phyloP scores from a whole-genome alignment of 179 eudicot species.

The Spinacia oleracea region DNA sequence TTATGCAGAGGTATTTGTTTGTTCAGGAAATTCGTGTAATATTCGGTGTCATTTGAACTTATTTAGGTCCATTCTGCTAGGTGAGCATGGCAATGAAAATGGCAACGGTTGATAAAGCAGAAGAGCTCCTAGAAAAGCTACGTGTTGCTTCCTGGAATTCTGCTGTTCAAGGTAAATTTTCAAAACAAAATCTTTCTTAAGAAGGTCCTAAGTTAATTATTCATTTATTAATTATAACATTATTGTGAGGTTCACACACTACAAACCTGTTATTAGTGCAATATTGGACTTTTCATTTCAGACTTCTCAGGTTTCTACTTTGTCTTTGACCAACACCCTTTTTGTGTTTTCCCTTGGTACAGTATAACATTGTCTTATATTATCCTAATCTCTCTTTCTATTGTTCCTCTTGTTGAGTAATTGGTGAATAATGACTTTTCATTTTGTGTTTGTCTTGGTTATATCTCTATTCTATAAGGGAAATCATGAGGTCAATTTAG shows the following conservation, averaged over 20 bases:
- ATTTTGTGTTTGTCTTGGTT: neutral
- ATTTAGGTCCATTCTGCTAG: conserved; percentile 38
- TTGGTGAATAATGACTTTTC: neutral
- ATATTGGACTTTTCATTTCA: neutral
- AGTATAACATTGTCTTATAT: neutral
- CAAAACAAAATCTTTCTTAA: neutral
- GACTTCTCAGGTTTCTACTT: too few relatives aligned
- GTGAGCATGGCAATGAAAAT: conserved; percentile 99
- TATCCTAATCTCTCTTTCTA: neutral
- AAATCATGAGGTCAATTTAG: too few relatives aligned
- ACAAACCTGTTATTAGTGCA: neutral
- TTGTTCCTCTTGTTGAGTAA: neutral
- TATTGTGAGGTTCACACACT: neutral
- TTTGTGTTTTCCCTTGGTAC: neutral
- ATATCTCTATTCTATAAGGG: too few relatives aligned
- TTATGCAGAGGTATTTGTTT: conserved; percentile 77
- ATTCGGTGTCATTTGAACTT: conserved; percentile 14
- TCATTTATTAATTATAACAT: neutral
- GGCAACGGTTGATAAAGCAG: conserved; percentile 96
- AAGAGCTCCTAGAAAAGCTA: conserved; percentile 88
- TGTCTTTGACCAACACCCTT: too few relatives aligned
- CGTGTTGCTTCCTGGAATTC: conserved; percentile 91
- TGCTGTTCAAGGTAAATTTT: conserved; percentile 71
- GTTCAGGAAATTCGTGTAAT: neutral
- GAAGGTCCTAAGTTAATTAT: neutral